A percentile compares a stretch with the other conserved stretches of the same genome.
Evolutionary conservation across 2,329 filamentous ascomycete species (phyloP).

Genomic region (Colletotrichum siamense): DNA sequence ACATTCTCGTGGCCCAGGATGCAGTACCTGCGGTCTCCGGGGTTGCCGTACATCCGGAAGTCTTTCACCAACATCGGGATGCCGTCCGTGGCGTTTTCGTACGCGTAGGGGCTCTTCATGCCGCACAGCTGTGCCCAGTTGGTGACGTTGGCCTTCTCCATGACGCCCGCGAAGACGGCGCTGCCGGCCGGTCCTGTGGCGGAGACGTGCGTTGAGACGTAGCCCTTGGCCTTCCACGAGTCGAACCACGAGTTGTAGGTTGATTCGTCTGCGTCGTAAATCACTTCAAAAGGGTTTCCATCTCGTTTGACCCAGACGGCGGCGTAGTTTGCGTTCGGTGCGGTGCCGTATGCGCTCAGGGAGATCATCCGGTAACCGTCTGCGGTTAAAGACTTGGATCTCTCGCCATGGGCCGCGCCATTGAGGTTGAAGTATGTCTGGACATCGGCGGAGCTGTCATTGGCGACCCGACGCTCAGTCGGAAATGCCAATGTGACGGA

Average conservation of each 20-base stretch:
- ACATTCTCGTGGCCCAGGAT: conserved; percentile 14
- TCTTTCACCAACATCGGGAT: neutral
- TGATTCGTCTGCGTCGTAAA: conserved; percentile 9
- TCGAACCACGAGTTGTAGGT: conserved; percentile 18
- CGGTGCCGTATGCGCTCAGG: conserved; percentile 20
- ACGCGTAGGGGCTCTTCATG: neutral
- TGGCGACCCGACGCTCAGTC: neutral
- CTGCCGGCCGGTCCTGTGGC: conserved; percentile 8
- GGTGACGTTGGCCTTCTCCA: conserved; percentile 17
- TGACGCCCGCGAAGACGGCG: conserved; percentile 19
- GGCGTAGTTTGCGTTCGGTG: neutral
- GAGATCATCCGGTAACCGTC: conserved; percentile 21
- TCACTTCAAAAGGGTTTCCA: neutral
- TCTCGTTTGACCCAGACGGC: conserved; percentile 17
- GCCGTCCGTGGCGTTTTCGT: neutral
- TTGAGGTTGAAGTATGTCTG: conserved; percentile 10
- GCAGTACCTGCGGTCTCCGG: conserved; percentile 11
- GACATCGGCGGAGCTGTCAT: neutral
- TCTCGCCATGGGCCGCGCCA: neutral
- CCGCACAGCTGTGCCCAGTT: conserved; percentile 19
- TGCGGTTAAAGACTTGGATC: neutral
- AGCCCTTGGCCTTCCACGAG: conserved; percentile 11
- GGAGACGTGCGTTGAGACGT: conserved; percentile 19
- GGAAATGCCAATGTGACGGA: neutral
- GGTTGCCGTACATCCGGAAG: conserved; percentile 20